A percentile compares a stretch with the other conserved stretches of the same genome.
phyloP scores from a whole-genome alignment of 331 rosid species.

The Quercus lobata region DNA sequence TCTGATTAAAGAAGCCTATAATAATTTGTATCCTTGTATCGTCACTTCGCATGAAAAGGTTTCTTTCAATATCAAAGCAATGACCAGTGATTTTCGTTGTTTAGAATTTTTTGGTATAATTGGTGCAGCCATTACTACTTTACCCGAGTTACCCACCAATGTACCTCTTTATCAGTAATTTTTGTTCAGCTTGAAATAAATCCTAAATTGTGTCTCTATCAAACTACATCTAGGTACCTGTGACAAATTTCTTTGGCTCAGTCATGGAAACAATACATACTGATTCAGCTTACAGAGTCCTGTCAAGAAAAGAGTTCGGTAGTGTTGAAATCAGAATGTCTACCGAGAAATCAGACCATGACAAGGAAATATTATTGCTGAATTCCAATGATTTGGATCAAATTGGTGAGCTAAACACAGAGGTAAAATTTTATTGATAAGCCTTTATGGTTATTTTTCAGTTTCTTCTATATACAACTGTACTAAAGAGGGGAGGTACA shows the following conservation, averaged over 20 bases:
- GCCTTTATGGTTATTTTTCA: neutral
- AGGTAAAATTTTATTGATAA: slow-evolving; percentile 19
- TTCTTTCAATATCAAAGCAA: neutral
- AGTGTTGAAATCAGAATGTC: slow-evolving; percentile 21
- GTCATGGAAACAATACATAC: slow-evolving; percentile 91
- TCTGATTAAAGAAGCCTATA: neutral
- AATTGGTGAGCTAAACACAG: slow-evolving; percentile 12
- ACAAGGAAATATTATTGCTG: slow-evolving; percentile 23
- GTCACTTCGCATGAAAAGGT: neutral
- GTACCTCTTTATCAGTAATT: neutral
- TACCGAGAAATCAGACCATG: slow-evolving; percentile 25
- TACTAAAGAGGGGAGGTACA: slow-evolving; percentile 15
- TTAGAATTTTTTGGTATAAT: neutral
- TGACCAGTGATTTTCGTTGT: neutral
- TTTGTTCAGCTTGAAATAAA: neutral
- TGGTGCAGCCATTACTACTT: neutral
- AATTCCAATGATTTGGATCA: slow-evolving; percentile 31
- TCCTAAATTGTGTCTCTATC: neutral
- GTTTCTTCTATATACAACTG: neutral
- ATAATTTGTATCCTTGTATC: neutral
- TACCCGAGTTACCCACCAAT: neutral
- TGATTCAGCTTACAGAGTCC: slow-evolving; percentile 64
- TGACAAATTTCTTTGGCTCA: slow-evolving; percentile 92
- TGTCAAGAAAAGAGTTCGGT: slow-evolving; percentile 14
- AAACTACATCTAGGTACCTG: slow-evolving; percentile 56